phyloP scores from a whole-genome alignment of 2,329 filamentous ascomycete species.

The Tricladium varicosporioides region DNA sequence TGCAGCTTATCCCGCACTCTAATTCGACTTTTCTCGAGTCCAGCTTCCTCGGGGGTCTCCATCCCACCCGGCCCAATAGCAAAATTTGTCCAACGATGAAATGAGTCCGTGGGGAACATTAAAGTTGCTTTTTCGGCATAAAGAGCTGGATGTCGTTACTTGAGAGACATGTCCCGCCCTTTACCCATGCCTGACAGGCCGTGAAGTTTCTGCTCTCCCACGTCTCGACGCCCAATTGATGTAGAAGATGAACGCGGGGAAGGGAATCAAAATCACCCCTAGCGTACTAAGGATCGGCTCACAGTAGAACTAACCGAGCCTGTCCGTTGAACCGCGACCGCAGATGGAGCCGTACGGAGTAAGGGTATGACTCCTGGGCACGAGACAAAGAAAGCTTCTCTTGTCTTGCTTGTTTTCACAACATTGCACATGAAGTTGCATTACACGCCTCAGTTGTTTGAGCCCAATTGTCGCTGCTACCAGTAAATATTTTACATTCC shows the following conservation, averaged over 20 bases:
- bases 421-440: background rate
- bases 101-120: too few species aligned
- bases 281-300: too few species aligned
- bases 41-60: background rate
- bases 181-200: too few species aligned
- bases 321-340: background rate
- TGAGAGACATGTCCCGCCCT: too few species aligned
- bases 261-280: too few species aligned
- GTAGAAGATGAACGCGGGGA: too few species aligned
- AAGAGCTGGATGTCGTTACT: too few species aligned
- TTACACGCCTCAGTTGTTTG: background rate
- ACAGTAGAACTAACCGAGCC: background rate
- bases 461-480: background rate
- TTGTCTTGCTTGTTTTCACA: background rate
- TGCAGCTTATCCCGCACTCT: too few species aligned
- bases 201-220: too few species aligned
- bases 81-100: too few species aligned
- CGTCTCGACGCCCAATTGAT: too few species aligned
- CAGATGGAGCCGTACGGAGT: background rate
- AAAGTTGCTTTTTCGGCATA: too few species aligned
- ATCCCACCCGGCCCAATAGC: background rate
- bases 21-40: background rate
- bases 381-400: constrained; percentile 2
- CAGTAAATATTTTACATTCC: background rate
- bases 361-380: background rate